A percentile compares a stretch with the other conserved stretches of the same genome.
These are phyloP conservation scores for Pichia membranifaciens DNA, from an alignment of 805 yeast species.

Conservation along the genomic window DNA sequence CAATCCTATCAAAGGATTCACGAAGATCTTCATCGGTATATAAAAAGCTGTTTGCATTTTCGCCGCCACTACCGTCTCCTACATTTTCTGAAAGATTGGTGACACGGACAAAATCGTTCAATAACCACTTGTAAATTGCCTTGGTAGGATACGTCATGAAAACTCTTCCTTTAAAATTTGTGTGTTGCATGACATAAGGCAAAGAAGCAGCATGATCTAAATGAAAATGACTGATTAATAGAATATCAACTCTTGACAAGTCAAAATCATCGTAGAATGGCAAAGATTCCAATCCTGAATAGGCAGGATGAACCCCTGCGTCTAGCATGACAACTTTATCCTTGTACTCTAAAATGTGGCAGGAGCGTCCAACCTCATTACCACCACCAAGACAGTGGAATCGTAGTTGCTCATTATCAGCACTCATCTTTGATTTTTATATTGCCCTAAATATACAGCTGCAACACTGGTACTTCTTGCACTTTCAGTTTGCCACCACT, in stretches of 20 bases:
- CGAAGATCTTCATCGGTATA: conserved; percentile 89
- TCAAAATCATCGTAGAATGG: conserved; percentile 97
- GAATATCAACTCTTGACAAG: conserved; percentile 74
- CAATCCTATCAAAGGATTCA: conserved; percentile 83
- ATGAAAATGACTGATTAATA: conserved; percentile 91
- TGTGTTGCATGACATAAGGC: conserved; percentile 97
- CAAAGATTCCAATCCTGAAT: conserved; percentile 78
- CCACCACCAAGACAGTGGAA: conserved; percentile 97
- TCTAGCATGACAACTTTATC: conserved; percentile 96
- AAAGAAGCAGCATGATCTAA: conserved; percentile 96
- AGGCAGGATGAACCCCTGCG: conserved; percentile 98
- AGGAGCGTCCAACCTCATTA: conserved; percentile 94
- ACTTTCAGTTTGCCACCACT: too few relatives aligned
- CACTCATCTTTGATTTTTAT: conserved; percentile 6
- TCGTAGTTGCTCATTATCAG: conserved; percentile 37
- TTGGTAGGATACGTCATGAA: conserved; percentile 99
- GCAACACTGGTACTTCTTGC: too few relatives aligned
- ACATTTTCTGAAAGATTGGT: conserved; percentile 52
- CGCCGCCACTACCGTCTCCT: conserved; percentile 40
- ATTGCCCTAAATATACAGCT: too few relatives aligned
- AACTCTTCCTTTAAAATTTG: conserved; percentile 89
- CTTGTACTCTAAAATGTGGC: conserved; percentile 86
- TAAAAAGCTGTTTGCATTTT: conserved; percentile 38
- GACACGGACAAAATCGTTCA: conserved; percentile 91
- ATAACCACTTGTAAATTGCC: conserved; percentile 93